Evolutionary conservation across 2,329 filamentous ascomycete species (phyloP).

Genomic region (Penicillium sp.): DNA sequence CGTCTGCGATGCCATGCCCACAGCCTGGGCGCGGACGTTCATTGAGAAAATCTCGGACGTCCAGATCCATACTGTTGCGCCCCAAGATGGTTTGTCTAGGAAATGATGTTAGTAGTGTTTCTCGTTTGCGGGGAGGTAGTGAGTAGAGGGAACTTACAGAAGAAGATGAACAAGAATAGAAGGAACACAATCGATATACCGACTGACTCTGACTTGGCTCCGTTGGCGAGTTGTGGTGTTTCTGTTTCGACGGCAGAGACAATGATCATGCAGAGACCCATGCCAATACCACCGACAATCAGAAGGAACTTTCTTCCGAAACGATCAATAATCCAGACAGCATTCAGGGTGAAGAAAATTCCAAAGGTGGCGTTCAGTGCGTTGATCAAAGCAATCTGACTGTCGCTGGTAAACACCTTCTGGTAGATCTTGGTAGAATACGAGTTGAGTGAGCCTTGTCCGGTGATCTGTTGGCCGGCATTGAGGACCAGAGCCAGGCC

Average conservation of each 20-base stretch:
- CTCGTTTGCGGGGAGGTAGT: conserved; percentile 9
- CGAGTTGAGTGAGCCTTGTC: conserved; percentile 70
- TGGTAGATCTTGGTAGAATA: conserved; percentile 75
- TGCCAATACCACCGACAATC: conserved; percentile 66
- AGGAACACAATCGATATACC: conserved; percentile 69
- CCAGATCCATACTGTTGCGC: conserved; percentile 70
- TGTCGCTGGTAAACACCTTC: conserved; percentile 61
- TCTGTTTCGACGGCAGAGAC: conserved; percentile 58
- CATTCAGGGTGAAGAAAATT: conserved; percentile 71
- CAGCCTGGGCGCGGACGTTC: conserved; percentile 70
- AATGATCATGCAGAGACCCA: conserved; percentile 69
- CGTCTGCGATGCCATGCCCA: conserved; percentile 64
- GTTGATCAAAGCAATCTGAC: conserved; percentile 70
- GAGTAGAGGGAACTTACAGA: conserved; percentile 29
- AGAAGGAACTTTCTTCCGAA: conserved; percentile 70
- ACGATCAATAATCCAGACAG: conserved; percentile 70
- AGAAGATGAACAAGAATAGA: conserved; percentile 63
- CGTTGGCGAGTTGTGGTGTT: conserved; percentile 53
- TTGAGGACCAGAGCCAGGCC: conserved; percentile 66
- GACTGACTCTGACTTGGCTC: conserved; percentile 58
- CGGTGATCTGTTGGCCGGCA: conserved; percentile 69
- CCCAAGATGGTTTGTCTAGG: conserved; percentile 66
- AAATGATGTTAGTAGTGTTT: conserved; percentile 24
- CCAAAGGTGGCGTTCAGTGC: conserved; percentile 71
- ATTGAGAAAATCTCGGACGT: conserved; percentile 68